Percentiles rank a stretch among this genome's conserved stretches.
phyloP scores from a whole-genome alignment of 108 stramenopile genomes.

The Cafeteria roenbergensis region DNA sequence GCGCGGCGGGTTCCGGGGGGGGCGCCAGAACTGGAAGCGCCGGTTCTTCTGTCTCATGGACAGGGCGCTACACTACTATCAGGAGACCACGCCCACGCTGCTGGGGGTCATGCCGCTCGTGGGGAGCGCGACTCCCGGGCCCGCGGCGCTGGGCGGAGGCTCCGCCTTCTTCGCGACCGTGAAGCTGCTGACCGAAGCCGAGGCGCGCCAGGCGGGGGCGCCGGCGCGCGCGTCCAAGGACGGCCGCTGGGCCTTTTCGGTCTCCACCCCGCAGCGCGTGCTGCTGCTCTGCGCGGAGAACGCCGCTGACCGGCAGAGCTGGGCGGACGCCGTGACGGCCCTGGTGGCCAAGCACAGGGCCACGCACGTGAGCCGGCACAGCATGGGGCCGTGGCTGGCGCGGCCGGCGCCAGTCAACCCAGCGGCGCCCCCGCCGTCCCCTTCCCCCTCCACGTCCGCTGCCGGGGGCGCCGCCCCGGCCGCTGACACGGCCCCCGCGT shows the following conservation, averaged over 20 bases:
- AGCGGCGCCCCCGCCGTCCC: not conserved
- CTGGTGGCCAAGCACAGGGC: not conserved
- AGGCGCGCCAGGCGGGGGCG: too few species aligned
- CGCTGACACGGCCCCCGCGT: not conserved
- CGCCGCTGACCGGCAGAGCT: not conserved
- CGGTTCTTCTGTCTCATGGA: constrained; percentile 11
- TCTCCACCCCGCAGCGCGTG: not conserved
- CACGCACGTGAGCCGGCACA: not conserved
- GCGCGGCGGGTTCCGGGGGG: constrained; percentile 12
- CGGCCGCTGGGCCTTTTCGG: not conserved
- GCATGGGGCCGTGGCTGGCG: not conserved
- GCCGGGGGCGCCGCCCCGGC: not conserved
- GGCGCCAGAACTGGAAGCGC: constrained; percentile 21
- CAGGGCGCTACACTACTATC: constrained; percentile 10
- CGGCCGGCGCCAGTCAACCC: not conserved
- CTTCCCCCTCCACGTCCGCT: not conserved
- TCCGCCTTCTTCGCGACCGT: too few species aligned
- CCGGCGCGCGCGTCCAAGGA: too few species aligned
- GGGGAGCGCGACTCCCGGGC: too few species aligned
- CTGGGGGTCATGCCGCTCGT: constrained; percentile 1
- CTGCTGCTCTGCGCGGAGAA: constrained; percentile 6
- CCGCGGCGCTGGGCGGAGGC: too few species aligned
- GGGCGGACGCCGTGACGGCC: not conserved
- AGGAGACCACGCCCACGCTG: not conserved
- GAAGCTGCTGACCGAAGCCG: too few species aligned